Conservation (phyloP, 495 filamentous ascomycete genomes). For the Neurospora tetrasperma region DNA sequence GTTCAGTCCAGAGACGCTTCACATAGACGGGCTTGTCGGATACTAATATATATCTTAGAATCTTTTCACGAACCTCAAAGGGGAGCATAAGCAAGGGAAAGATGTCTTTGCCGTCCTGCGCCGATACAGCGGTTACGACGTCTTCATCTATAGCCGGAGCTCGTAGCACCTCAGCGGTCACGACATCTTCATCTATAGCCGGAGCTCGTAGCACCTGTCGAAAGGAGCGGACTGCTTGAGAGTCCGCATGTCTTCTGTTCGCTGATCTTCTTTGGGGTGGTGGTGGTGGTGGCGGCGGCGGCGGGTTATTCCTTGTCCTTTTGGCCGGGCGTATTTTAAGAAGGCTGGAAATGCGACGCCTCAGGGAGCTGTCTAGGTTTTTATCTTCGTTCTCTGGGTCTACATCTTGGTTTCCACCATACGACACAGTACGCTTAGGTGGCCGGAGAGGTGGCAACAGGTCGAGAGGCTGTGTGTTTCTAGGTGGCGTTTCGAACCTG, state of each 20-base stretch:
- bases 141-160: neutral
- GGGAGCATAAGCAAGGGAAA: slow-evolving; percentile 14
- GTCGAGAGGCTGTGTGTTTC: neutral
- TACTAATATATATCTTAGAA: slow-evolving; percentile 26
- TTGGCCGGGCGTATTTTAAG: neutral
- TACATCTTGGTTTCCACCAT: neutral
- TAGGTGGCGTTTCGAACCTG: neutral
- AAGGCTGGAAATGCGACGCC: neutral
- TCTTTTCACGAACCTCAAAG: slow-evolving; percentile 25
- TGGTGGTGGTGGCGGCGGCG: too few relatives aligned
- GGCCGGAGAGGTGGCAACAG: neutral
- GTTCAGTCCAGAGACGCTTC: slow-evolving; percentile 23
- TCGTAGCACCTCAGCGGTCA: neutral
- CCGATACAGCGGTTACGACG: neutral
- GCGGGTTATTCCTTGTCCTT: neutral
- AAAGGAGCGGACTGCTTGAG: neutral
- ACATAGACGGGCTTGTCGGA: slow-evolving; percentile 25
- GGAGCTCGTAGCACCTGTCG: neutral
- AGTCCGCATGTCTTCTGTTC: neutral
- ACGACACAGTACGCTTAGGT: neutral
- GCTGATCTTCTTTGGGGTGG: neutral
- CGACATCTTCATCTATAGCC: neutral
- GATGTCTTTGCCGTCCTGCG: neutral
- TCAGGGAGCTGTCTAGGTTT: neutral
- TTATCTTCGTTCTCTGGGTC: neutral